phyloP scores from a whole-genome alignment of 768 basidiomycete species.

The Hygrophoropsis aurantiaca region DNA sequence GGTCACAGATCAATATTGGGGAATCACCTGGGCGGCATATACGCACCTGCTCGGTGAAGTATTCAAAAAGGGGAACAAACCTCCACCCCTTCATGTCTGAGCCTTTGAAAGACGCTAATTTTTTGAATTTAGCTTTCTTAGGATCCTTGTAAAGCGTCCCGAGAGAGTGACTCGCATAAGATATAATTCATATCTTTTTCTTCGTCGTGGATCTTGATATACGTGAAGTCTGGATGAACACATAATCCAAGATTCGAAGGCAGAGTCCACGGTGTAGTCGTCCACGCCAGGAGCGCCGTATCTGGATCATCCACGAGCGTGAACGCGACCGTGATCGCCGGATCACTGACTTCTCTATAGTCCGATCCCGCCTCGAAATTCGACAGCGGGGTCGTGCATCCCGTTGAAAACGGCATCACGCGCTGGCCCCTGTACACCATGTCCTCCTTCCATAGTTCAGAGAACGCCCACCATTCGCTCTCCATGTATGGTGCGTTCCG shows the following conservation, averaged over 20 bases:
- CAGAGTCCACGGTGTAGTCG: constrained; percentile 98
- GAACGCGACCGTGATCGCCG: constrained; percentile 94
- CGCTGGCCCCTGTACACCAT: constrained; percentile 90
- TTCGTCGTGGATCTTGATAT: constrained; percentile 94
- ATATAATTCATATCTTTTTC: constrained; percentile 88
- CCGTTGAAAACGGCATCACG: constrained; percentile 99
- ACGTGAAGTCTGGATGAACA: constrained; percentile 93
- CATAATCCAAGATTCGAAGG: constrained; percentile 95
- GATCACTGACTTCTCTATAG: constrained; percentile 93
- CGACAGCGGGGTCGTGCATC: constrained; percentile 91
- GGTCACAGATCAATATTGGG: no score
- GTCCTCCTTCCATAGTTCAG: constrained; percentile 87
- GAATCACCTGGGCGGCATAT: no score
- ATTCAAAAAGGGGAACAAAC: constrained; percentile 93
- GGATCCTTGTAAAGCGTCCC: constrained; percentile 92
- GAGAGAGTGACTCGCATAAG: constrained; percentile 83
- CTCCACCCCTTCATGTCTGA: constrained; percentile 94
- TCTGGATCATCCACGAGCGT: constrained; percentile 89
- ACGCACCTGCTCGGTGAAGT: constrained; percentile 89
- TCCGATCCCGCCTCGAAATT: constrained; percentile 96
- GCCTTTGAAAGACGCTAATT: constrained; percentile 84
- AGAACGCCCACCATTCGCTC: constrained; percentile 98
- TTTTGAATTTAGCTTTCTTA: constrained; percentile 96
- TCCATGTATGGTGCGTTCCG: constrained; percentile 99
- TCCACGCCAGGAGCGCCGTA: constrained; percentile 94